phyloP scores from a whole-genome alignment of 495 filamentous ascomycete species.

The Xylaria cubensis region DNA sequence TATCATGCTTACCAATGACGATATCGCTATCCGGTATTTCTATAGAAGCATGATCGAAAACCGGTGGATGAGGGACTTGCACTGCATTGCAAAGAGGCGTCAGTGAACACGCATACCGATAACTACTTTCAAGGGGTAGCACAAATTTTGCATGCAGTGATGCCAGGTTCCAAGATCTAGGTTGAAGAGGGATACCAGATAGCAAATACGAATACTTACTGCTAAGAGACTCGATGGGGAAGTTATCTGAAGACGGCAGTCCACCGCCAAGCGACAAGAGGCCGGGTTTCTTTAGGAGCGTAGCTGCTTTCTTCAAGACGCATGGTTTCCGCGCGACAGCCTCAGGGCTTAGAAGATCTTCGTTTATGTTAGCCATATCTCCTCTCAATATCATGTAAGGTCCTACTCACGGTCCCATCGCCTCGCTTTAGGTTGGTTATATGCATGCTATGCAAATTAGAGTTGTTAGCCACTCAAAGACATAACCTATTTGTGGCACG shows the following conservation, averaged over 20 bases:
- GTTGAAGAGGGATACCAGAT: not conserved
- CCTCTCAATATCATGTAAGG: not conserved
- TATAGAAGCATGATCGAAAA: slow-evolving; percentile 72
- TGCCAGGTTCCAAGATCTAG: not conserved
- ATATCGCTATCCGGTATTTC: slow-evolving; percentile 59
- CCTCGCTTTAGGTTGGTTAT: slow-evolving; percentile 78
- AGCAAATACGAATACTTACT: slow-evolving; percentile 16
- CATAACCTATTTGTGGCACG: not conserved
- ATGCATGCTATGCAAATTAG: slow-evolving; percentile 41
- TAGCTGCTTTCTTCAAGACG: slow-evolving; percentile 78
- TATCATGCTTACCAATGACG: slow-evolving; percentile 81
- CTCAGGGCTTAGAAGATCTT: slow-evolving; percentile 64
- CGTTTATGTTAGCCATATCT: slow-evolving; percentile 26
- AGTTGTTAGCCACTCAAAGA: slow-evolving; percentile 10
- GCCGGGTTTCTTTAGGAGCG: slow-evolving; percentile 71
- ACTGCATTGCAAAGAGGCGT: slow-evolving; percentile 29
- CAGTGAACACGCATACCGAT: not conserved
- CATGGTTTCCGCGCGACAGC: slow-evolving; percentile 63
- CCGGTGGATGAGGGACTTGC: slow-evolving; percentile 51
- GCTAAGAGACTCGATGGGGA: slow-evolving; percentile 64
- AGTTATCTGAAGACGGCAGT: slow-evolving; percentile 85
- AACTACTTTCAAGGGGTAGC: not conserved
- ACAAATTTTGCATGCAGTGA: not conserved
- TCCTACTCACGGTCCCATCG: slow-evolving; percentile 79
- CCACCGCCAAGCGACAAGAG: slow-evolving; percentile 91